A percentile compares a stretch with the other conserved stretches of the same genome.
phyloP scores from a whole-genome alignment of 257 asterid species.

The Lavandula angustifolia region DNA sequence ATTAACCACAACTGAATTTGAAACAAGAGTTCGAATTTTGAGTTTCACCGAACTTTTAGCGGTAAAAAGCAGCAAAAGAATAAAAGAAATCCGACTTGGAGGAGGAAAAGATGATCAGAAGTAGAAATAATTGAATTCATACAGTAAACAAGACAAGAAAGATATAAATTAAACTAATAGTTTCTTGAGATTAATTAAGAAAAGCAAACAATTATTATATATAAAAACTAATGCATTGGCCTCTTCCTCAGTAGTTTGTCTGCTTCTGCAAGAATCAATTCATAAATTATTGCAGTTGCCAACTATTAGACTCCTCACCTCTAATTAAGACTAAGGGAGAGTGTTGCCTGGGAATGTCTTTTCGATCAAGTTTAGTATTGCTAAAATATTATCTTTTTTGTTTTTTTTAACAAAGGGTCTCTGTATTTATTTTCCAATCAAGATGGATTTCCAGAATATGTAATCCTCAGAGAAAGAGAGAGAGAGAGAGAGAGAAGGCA shows the following conservation, averaged over 20 bases:
- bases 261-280: slow-evolving; percentile 25
- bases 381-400: no score
- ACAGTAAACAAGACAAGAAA: slow-evolving; percentile 8
- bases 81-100: slow-evolving; percentile 31
- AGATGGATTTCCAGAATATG: no score
- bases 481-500: slow-evolving; percentile 12
- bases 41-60: slow-evolving; percentile 5
- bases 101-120: background rate
- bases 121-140: slow-evolving; percentile 11
- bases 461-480: background rate
- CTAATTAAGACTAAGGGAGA: background rate
- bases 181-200: slow-evolving; percentile 16
- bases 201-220: background rate
- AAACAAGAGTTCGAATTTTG: background rate
- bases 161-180: background rate
- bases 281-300: slow-evolving; percentile 32
- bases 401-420: background rate
- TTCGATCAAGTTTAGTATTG: background rate
- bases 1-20: no score
- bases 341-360: slow-evolving; percentile 14
- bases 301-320: slow-evolving; percentile 35
- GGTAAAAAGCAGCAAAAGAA: background rate
- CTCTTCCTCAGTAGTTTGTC: slow-evolving; percentile 38
- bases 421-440: background rate
- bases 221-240: slow-evolving; percentile 43